Evolutionary conservation across 2,329 filamentous ascomycete genomes (phyloP).

Genomic region (Neonectria punicea): DNA sequence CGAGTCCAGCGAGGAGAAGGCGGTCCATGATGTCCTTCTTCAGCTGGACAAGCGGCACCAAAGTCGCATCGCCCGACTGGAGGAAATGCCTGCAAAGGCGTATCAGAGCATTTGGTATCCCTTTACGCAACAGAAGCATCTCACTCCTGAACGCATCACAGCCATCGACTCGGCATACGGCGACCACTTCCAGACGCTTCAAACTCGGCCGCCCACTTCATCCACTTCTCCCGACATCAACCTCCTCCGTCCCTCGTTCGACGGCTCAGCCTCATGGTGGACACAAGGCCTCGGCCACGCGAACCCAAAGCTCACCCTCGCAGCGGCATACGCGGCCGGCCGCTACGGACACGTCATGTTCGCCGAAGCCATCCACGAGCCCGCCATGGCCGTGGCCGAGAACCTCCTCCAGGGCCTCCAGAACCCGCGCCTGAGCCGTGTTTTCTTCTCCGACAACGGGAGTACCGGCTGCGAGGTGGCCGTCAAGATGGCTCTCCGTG

Average conservation of each 20-base stretch:
- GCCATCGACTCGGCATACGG: slow-evolving; percentile 84
- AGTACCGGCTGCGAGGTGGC: slow-evolving; percentile 87
- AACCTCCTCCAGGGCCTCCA: slow-evolving; percentile 66
- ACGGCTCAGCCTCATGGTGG: slow-evolving; percentile 92
- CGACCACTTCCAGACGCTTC: slow-evolving; percentile 77
- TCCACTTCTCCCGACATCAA: background rate
- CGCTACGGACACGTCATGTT: slow-evolving; percentile 93
- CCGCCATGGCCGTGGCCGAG: slow-evolving; percentile 76
- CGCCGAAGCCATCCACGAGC: slow-evolving; percentile 80
- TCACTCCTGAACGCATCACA: slow-evolving; percentile 71
- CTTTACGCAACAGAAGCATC: slow-evolving; percentile 80
- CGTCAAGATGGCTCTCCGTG: slow-evolving; percentile 84
- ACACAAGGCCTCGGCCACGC: slow-evolving; percentile 88
- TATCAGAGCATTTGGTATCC: slow-evolving; percentile 82
- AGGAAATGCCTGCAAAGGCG: slow-evolving; percentile 70
- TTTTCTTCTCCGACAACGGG: slow-evolving; percentile 87
- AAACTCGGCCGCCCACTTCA: slow-evolving; percentile 4
- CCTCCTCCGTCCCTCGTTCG: slow-evolving; percentile 69
- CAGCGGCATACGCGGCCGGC: slow-evolving; percentile 83
- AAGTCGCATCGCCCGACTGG: slow-evolving; percentile 66
- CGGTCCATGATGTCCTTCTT: slow-evolving; percentile 58
- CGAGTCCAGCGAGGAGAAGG: slow-evolving; percentile 50
- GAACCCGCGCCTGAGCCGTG: slow-evolving; percentile 74
- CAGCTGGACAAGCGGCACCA: slow-evolving; percentile 64
- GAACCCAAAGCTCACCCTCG: slow-evolving; percentile 75